Evolutionary conservation across 1,139 yeast species (phyloP), one percentile per base, ranked within the genome.

Genomic region (Meyerozyma sp.): DNA sequence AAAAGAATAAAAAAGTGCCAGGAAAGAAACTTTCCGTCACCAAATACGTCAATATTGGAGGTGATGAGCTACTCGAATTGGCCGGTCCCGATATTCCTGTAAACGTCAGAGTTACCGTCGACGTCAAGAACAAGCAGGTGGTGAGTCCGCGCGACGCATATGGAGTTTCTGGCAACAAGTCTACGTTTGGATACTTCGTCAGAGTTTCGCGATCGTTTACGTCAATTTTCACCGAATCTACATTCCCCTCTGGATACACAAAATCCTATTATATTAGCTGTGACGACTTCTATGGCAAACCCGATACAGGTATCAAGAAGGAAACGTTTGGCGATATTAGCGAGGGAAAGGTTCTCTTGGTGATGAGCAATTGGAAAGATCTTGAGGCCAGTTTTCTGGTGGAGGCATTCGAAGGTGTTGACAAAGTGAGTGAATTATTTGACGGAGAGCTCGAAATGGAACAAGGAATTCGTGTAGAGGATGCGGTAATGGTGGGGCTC

Each of bases 61-160:
- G 70, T 42, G 65, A 70, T 2, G 65, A 75, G 44, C 70, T 81
- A 6, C 53, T 88, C 34, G 83, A 81, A 57, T 68, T 90, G 46
- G 56, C 55, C 35, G 69, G 75, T 3, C 80, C 79, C 47, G 81
- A 82, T 48, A 82, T 88, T 2, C 96, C 96, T 1, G 77, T 80
- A 1, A 82, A 85, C 53, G 87, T 85, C 5, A 67, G 96, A 51
- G 96, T 90, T 6, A 87, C 95, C 0, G 89, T 90, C 1, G 90
- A 90, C 56, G 56, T 79, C 27, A 70, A 77, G 43, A 76, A 76
- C 27, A 75, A 73, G 45, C 76, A 75, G 44, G 78, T 88, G 7
- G 94, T 87, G 0, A 78, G 91, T 1, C 90, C 95, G 4, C 53
- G 66, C 14, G 80, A 77, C 41, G 95, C 95, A 0, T 88, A 87